These are phyloP conservation scores for Eremomyces bilateralis DNA, from an alignment of 495 filamentous ascomycete genomes.

Conservation along the genomic window DNA sequence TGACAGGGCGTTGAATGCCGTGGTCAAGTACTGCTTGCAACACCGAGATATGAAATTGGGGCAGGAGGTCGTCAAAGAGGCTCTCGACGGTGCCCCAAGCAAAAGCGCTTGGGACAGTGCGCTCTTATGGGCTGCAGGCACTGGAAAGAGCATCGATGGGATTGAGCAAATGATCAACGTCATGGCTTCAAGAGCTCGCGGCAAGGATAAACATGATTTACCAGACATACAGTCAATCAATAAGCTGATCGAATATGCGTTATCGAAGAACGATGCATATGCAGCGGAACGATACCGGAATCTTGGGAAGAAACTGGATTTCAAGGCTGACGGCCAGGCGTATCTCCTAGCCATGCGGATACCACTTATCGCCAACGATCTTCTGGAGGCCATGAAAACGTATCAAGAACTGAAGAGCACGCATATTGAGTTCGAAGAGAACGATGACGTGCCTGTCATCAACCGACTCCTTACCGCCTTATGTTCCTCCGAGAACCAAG, in stretches of 20 bases:
- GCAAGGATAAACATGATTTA: conserved; percentile 1
- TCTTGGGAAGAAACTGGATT: conserved; percentile 36
- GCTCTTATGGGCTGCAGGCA: background rate
- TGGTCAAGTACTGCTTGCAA: too few relatives aligned
- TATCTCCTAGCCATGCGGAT: conserved; percentile 56
- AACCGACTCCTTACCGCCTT: conserved; percentile 61
- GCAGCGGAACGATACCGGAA: conserved; percentile 51
- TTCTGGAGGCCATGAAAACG: conserved; percentile 40
- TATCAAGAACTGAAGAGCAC: conserved; percentile 40
- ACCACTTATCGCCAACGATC: conserved; percentile 41
- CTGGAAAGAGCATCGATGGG: background rate
- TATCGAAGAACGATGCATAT: conserved; percentile 43
- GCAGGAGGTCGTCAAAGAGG: too few relatives aligned
- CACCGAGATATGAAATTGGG: too few relatives aligned
- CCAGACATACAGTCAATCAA: conserved; percentile 34
- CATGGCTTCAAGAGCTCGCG: too few relatives aligned
- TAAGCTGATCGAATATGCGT: conserved; percentile 45
- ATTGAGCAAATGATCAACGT: conserved; percentile 21
- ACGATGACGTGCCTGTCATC: conserved; percentile 38
- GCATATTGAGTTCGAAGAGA: conserved; percentile 15
- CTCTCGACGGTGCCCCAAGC: too few relatives aligned
- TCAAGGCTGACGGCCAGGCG: conserved; percentile 41
- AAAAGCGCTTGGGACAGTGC: too few relatives aligned
- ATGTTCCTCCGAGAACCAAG: conserved; percentile 29
- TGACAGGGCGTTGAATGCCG: too few relatives aligned